Base-by-base conservation (phyloP, 495 filamentous ascomycete species). In the Penicillium desertorum region DNA sequence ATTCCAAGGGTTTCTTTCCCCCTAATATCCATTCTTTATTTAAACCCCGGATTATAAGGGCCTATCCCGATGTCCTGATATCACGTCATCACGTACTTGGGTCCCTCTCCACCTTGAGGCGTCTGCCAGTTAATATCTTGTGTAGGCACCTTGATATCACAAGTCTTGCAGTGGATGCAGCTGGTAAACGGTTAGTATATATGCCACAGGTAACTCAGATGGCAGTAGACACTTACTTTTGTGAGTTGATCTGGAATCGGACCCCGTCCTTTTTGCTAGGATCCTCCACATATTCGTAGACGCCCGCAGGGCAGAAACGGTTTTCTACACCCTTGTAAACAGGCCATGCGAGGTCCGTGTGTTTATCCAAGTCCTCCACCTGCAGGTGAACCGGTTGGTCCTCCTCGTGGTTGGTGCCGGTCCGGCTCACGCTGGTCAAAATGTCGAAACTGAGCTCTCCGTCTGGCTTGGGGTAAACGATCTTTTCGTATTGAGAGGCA, bases 161-260 rank as follows among this genome's bases (percentile, higher is more conserved):
- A 99, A 4, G 94, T 98, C 83, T 99, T 99, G 79, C 94, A 99
- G 74, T 99, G 94, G 54, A 99, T 94, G 71, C 94, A 99, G 72
- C 92, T 95, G 45, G 53, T n/a, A 37, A 10, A 36, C 23, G 0
- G 60, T 80, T 59, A 80, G 71, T 42, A 62, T 54, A 46, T 8
- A 37, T 37, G 0, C 4, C 17, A 0, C 9, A 8, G n/a, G 17
- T 10, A 14, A 39, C 3, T 39, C 36, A 25, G 32, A 22, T 34
- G 16, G 29, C 43, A 23, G 34, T 14, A 19, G 54, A 42, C 41
- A 86, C 90, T 82, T 80, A 95, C 91, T 98, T 97, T 68, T 98
- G 95, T 25, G 92, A 80, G 70, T 98, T 98, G 62, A 99, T 98
- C 77, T 97, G 92, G 77, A 99, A 99, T 59, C 91, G 79, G 54